These are phyloP conservation scores for Pseudozyma sp. DNA, from an alignment of 1,284 basidiomycete species.

Conservation along the genomic window DNA sequence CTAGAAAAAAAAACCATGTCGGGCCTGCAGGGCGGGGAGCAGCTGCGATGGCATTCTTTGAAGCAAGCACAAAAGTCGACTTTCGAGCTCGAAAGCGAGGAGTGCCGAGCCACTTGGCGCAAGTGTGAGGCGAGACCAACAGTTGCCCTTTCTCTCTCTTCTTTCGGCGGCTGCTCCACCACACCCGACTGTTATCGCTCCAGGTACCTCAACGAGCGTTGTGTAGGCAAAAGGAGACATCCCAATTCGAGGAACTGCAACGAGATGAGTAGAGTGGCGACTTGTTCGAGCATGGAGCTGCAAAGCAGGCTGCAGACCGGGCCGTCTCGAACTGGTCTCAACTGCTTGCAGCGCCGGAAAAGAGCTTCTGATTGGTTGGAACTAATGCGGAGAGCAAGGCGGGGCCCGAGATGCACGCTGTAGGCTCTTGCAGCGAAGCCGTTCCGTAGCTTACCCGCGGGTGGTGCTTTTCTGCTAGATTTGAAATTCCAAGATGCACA, in stretches of 20 bases:
- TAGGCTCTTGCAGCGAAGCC: background rate
- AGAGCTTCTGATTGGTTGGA: background rate
- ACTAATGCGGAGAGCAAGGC: slow-evolving; percentile 10
- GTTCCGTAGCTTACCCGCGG: background rate
- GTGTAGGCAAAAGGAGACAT: too few species aligned
- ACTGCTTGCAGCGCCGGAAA: slow-evolving; percentile 2
- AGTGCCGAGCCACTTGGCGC: slow-evolving; percentile 8
- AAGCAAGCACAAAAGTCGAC: background rate
- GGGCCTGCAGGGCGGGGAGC: too few species aligned
- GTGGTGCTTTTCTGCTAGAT: background rate
- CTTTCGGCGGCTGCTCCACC: too few species aligned
- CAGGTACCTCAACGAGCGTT: too few species aligned
- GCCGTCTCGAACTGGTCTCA: background rate
- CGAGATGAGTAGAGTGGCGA: too few species aligned
- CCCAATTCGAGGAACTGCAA: too few species aligned
- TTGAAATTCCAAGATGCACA: slow-evolving; percentile 12
- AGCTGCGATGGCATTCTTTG: too few species aligned
- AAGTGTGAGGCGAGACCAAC: background rate
- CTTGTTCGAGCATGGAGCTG: too few species aligned
- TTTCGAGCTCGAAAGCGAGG: slow-evolving; percentile 7
- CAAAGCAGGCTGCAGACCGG: too few species aligned
- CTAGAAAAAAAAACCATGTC: too few species aligned
- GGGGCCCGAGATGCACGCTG: background rate
- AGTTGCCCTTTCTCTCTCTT: too few species aligned
- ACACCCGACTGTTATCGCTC: too few species aligned